Base-by-base conservation (phyloP, 257 asterid genomes). In the Paulownia fortunei region DNA sequence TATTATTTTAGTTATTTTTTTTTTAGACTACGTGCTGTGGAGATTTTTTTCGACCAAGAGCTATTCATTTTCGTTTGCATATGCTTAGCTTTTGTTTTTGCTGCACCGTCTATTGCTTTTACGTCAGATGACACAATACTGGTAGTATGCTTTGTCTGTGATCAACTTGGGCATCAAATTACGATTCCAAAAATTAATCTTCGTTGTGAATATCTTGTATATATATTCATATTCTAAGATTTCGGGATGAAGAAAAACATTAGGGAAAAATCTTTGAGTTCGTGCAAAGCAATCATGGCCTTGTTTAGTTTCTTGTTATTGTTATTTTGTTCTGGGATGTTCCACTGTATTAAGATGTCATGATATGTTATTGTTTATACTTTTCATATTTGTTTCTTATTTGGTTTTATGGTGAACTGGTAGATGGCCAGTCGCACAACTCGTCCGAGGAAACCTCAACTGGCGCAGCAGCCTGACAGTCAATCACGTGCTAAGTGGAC, bases 401-500 rank as follows among this genome's bases (percentile, higher is more conserved):
- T 62, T 74, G 74, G 54, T 73, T 21, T 58, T 44, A 2, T 78
- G 73, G 72, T 74, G 36, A 81, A 74, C 69, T 82, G 74, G 59
- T 74, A 88, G 92, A 92, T 92, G 98, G 79, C 92, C 19, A 82
- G 86, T 79, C 89, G 92, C 74, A 24, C 89, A 58, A 82, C 95
- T 80, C 97, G 92, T 70, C 81, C 82, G 21, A 85, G 80, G 85
- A 87, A 85, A 76, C 75, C 76, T 71, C 84, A 52, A 73, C 16
- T 74, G 51, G 81, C 30, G 21, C 88, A 81, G 82, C 90, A 84
- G 80, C 82, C 82, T 30, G 93, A 89, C 80, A 82, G 85, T 72
- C 97, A 89, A 61, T 82, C 85, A 13, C 89, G 98, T 87, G 98
- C 98, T 23, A 92, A 86, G 78, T 92, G 98, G 98, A 92, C 95